Evolutionary conservation across 1,284 basidiomycete genomes (phyloP), one percentile per base, ranked within the genome.

Genomic region (Melampsora occidentalis): DNA sequence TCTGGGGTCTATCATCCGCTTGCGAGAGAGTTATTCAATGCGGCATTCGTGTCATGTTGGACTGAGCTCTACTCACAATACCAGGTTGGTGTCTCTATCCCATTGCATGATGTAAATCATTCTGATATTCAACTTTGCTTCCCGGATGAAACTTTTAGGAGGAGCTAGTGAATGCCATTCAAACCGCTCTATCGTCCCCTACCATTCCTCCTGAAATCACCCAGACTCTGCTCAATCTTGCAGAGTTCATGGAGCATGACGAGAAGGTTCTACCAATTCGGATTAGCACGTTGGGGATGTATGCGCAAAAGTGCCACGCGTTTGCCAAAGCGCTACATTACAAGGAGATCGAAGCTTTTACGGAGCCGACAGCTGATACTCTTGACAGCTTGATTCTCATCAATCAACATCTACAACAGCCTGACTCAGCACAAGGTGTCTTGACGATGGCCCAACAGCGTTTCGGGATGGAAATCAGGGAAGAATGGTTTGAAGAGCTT

Each of bases 231-330:
- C 88, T 99, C 78, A 95, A 95, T 83, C 87, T 99, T n/a, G 94
- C 95, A 9, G 97, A 99, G 83, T 99, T 99, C 83, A 97, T 99
- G 93, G 97, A 99, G 84, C 97, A 98, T 81, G 96, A 99, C 83
- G 97, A 99, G 83, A 97, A 97, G 83, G 88, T 93, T 0, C 86
- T 99, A 1, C 94, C 94, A 0, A 97, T 99, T 80, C 94, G 97
- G 80, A 91, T 96, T 79, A 89, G 92, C 69, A 92, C 92, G 16
- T 88, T 99, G 5, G 97, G 97, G 70, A 93, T 96, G 82, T 94
- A 96, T 81, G 80, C 97, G 0, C 89, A 93, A 84, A 92, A 91
- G 79, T 95, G 93, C 84, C 91, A 94, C 83, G 95, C 95, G 0
- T 97, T 96, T 81, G 97, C 97, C 16, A 99, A 99, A 83, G 96